These are phyloP conservation scores for Marasmius sp. DNA, from an alignment of 1,284 basidiomycete species.

Conservation along the genomic window DNA sequence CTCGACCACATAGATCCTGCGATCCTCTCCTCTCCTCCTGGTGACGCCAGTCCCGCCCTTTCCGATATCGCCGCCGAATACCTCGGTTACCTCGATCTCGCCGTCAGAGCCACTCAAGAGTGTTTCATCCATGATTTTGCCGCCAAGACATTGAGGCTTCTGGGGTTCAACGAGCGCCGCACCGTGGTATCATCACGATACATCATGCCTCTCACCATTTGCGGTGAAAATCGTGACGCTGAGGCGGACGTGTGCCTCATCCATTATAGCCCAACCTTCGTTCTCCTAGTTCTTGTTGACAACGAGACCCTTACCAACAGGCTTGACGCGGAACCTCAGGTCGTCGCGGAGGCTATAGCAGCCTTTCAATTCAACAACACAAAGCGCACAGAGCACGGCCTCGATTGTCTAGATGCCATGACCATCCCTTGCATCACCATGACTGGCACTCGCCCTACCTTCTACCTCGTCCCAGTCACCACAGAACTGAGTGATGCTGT, in stretches of 20 bases:
- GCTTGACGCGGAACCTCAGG: constrained; percentile 26
- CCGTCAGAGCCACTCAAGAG: constrained; percentile 21
- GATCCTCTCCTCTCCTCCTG: constrained; percentile 14
- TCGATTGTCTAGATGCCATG: constrained; percentile 22
- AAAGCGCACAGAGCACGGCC: constrained; percentile 16
- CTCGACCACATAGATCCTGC: constrained; percentile 22
- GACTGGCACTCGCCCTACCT: constrained; percentile 27
- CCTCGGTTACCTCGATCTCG: constrained; percentile 25
- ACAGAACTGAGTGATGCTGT: constrained; percentile 13
- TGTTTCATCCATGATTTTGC: constrained; percentile 28
- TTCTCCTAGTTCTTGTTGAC: constrained; percentile 36
- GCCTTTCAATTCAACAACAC: constrained; percentile 32
- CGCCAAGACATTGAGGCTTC: constrained; percentile 24
- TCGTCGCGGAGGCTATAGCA: constrained; percentile 36
- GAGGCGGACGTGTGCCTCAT: constrained; percentile 33
- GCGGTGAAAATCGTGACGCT: constrained; percentile 22
- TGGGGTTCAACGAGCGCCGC: constrained; percentile 26
- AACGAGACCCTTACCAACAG: constrained; percentile 15
- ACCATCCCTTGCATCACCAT: constrained; percentile 32
- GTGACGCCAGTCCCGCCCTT: not conserved
- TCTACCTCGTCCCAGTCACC: constrained; percentile 30
- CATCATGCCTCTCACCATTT: constrained; percentile 23
- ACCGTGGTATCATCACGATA: constrained; percentile 24
- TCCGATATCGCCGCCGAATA: constrained; percentile 18
- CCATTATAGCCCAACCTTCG: constrained; percentile 19